Evolutionary conservation across 2,329 filamentous ascomycete species (phyloP).

Genomic region (Byssothecium circinans): DNA sequence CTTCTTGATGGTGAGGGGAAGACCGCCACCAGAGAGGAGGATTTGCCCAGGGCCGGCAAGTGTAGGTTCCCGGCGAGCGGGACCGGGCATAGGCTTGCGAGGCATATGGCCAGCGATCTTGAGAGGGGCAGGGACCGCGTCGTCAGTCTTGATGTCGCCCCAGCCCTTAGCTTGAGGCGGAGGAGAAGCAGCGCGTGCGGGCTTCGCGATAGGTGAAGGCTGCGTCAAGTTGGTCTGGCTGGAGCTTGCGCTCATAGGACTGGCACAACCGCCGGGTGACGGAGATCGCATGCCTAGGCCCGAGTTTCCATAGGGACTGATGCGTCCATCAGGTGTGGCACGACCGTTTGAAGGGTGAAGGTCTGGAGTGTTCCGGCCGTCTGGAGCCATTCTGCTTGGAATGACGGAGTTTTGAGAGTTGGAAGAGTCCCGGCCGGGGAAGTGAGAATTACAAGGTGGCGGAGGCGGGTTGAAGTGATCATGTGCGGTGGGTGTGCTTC

Average conservation of each 20-base stretch:
- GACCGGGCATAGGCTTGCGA: constrained; percentile 20
- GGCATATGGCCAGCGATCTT: neutral
- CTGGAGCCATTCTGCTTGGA: constrained; percentile 1
- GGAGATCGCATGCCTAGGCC: neutral
- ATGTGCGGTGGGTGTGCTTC: constrained; percentile 8
- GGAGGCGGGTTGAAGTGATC: constrained; percentile 6
- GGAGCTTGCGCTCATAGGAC: constrained; percentile 3
- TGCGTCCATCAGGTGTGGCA: constrained; percentile 1
- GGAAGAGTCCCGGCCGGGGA: constrained; percentile 11
- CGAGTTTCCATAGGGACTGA: constrained; percentile 1
- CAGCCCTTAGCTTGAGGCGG: constrained; percentile 24
- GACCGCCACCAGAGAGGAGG: constrained; percentile 17
- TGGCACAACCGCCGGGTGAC: constrained; percentile 3
- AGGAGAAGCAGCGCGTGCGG: constrained; percentile 7
- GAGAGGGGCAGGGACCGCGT: constrained; percentile 7
- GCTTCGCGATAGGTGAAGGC: neutral
- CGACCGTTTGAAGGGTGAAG: neutral
- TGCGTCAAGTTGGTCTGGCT: constrained; percentile 1
- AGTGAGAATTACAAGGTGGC: constrained; percentile 8
- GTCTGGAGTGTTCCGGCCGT: constrained; percentile 11
- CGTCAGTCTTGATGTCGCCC: constrained; percentile 32
- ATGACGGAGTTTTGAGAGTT: constrained; percentile 8
- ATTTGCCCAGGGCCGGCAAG: constrained; percentile 21
- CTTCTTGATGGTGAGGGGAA: constrained; percentile 25
- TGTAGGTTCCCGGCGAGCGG: constrained; percentile 18